Evolutionary conservation across 192 early-diverging fungal genomes (phyloP), one percentile per base, ranked within the genome.

Genomic region (Powellomyces hirtus): DNA sequence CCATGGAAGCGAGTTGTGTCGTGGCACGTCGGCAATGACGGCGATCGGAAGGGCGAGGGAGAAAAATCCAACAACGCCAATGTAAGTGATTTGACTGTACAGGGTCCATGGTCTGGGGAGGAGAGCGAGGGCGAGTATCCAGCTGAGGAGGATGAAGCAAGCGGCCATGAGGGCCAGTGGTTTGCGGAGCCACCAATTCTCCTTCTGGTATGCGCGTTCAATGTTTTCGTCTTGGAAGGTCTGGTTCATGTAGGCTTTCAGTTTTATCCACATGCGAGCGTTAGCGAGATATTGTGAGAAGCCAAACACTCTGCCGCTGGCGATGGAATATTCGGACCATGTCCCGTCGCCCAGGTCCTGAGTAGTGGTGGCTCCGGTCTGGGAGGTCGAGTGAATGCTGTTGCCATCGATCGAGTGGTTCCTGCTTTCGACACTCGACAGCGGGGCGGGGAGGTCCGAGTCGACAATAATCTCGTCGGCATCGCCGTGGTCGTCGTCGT

Each of bases 151-250:
- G 30, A 51, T 22, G 55, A 62, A 71, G 20, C 26, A 4, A 14
- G 59, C 51, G 5, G 69, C 60, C 31, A 71, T 29, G 2, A 71
- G 61, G 10, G 69, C 69, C 13, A 71, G 34, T 1, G 58, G 60
- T 37, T 71, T 71, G 5, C 69, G 42, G 33, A 53, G 13, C 24
- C 40, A 71, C 69, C 69, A 71, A 26, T 3, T 7, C 50, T 56
- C 53, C 53, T 56, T 56, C 26, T 31, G 22, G 53, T 56, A 56
- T 1, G 5, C 3, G 5, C 53, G 53, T 27, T 56, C 53, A 4
- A 33, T 56, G 31, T 56, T 33, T 26, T 56, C 53, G 22, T 33
- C 53, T 4, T 26, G 27, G 27, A 56, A 56, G 5, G 18, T 7
- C 3, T 2, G 27, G 53, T 56, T 56, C 5, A 56, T 30, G 53